Base-by-base conservation (phyloP, 805 yeast genomes). In the Saturnispora galanensis region DNA sequence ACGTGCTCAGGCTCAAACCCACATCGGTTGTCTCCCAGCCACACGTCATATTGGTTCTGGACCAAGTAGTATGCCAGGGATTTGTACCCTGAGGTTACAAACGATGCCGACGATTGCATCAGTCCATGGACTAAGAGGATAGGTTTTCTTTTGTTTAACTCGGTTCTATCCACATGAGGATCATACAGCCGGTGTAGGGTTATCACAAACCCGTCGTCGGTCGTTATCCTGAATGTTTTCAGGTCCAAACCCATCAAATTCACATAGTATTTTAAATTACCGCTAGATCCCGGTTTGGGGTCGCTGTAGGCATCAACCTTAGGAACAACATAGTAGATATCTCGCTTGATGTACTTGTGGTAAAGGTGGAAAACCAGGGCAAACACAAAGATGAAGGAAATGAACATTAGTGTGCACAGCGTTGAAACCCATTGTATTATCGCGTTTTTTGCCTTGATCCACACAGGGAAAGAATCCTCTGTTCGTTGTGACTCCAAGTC, bases 21-120 rank as follows among this genome's bases (percentile, higher is more conserved):
- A 52, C 96, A 82, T 50, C 98, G 65, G 57, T 88, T 89, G 56
- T 88, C 86, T 1, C 96, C 96, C 44, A 88, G 59, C 96, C 96
- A 88, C 8, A 88, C 87, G 53, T 88, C 96, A 55, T 71, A 85
- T 0, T 93, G 89, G 21, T 52, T 51, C 16, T 33, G 17, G 33
- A 63, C 61, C 41, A 69, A 69, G 56, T 68, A 71, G 58, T 70
- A 76, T 52, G 90, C 93, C 36, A 93, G 62, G 10, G 95, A 82
- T 47, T 82, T 77, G 46, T 72, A 69, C 0, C 97, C 98, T n/a
- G 84, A 67, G 0, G 95, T 81, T 28, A 90, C 71, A 60, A 74
- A 90, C 0, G 96, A 83, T 0, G 89, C 96, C 0, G 90, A 78
- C 17, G 94, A 82, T 56, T 89, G 95, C 50, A 90, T 65, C 11